Conservation (phyloP, 2,329 filamentous ascomycete genomes). For the Magnaporthiopsis rhizophila region DNA sequence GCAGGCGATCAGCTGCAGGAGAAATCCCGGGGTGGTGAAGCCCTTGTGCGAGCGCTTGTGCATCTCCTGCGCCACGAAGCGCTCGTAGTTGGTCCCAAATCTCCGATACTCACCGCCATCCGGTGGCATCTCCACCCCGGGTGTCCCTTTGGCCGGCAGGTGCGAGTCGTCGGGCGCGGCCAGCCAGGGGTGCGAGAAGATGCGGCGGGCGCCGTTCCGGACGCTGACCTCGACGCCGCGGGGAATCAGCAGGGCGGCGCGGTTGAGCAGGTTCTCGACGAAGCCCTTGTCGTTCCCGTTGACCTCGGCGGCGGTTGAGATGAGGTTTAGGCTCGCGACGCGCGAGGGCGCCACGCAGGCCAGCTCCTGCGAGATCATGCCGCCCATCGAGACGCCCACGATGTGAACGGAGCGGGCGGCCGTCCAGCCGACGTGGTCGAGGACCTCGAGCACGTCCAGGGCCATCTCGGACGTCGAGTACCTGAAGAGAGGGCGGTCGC, state of each 20-base stretch:
- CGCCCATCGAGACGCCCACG: constrained; percentile 75
- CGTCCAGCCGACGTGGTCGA: constrained; percentile 55
- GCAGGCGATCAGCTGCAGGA: constrained; percentile 70
- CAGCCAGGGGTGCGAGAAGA: constrained; percentile 62
- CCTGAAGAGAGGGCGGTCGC: constrained; percentile 66
- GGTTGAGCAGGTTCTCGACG: constrained; percentile 53
- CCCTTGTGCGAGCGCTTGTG: constrained; percentile 55
- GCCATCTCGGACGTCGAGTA: constrained; percentile 87
- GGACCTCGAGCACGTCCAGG: constrained; percentile 62
- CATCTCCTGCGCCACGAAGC: constrained; percentile 74
- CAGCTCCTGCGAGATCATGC: constrained; percentile 87
- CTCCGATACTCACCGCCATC: constrained; percentile 28
- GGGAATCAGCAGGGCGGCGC: constrained; percentile 54
- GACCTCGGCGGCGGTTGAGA: constrained; percentile 53
- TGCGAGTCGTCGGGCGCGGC: constrained; percentile 47
- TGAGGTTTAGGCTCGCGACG: constrained; percentile 48
- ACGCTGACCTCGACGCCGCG: constrained; percentile 63
- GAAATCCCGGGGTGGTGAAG: constrained; percentile 60
- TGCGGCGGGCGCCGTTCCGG: constrained; percentile 51
- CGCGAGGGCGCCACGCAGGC: constrained; percentile 43
- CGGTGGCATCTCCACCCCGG: constrained; percentile 12
- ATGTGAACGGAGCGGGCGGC: constrained; percentile 48
- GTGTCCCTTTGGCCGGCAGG: constrained; percentile 28
- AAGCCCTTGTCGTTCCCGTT: constrained; percentile 57
- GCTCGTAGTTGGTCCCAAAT: constrained; percentile 56